Percentiles rank a stretch among this genome's conserved stretches.
Conservation (phyloP, 495 filamentous ascomycete genomes). For the Penicillium waksmanii region DNA sequence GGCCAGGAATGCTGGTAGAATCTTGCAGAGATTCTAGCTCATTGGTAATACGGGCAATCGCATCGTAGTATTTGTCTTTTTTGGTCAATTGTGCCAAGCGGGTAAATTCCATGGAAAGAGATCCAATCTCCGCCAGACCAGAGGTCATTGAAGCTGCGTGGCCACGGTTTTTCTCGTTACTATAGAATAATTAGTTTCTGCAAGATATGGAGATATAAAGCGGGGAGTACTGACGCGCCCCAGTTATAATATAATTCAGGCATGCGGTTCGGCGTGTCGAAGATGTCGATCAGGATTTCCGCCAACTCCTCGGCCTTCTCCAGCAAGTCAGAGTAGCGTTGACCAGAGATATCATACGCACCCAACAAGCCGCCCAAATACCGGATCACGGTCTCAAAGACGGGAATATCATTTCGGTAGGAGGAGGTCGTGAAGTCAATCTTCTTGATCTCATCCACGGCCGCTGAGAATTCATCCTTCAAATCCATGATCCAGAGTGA, state of each 20-base stretch:
- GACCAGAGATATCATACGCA: conserved; percentile 79
- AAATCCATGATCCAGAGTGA: conserved; percentile 96
- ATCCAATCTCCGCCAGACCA: conserved; percentile 84
- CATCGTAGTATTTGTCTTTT: conserved; percentile 90
- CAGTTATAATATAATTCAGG: conserved; percentile 85
- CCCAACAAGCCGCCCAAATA: conserved; percentile 83
- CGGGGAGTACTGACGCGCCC: conserved; percentile 63
- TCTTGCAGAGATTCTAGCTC: conserved; percentile 80
- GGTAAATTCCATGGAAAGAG: conserved; percentile 93
- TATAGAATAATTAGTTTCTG: conserved; percentile 26
- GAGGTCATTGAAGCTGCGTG: conserved; percentile 66
- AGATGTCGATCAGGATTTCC: conserved; percentile 86
- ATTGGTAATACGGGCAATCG: conserved; percentile 88
- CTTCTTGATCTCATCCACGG: conserved; percentile 70
- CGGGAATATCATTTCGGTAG: conserved; percentile 63
- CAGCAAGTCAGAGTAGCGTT: conserved; percentile 69
- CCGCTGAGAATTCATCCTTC: conserved; percentile 87
- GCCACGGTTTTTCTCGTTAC: conserved; percentile 61
- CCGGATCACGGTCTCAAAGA: conserved; percentile 88
- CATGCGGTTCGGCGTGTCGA: conserved; percentile 98
- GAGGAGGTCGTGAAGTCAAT: conserved; percentile 87
- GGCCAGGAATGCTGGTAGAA: conserved; percentile 72
- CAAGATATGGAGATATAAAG: not conserved
- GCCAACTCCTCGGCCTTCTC: conserved; percentile 88
- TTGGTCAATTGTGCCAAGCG: conserved; percentile 89